Percentiles rank a stretch among this genome's conserved stretches.
Evolutionary conservation across 805 yeast species (phyloP).

Genomic region (Nakazawaea pomicola): DNA sequence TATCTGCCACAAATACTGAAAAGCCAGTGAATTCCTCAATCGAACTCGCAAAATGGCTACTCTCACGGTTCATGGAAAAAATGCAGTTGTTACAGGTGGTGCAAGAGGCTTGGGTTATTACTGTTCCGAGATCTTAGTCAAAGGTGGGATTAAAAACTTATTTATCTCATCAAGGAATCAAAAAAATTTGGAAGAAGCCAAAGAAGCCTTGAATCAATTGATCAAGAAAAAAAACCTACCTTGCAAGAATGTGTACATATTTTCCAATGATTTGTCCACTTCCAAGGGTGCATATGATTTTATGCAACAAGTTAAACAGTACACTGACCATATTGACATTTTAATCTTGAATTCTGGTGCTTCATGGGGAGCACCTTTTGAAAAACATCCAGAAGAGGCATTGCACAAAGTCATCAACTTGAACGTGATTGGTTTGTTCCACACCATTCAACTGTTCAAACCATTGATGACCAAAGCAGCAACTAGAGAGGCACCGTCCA

Average conservation of each 20-base stretch:
- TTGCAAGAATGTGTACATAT: slow-evolving; percentile 30
- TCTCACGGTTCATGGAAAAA: slow-evolving; percentile 47
- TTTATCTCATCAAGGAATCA: slow-evolving; percentile 62
- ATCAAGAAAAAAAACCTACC: slow-evolving; percentile 23
- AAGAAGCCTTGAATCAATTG: slow-evolving; percentile 24
- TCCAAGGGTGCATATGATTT: slow-evolving; percentile 44
- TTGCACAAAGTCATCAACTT: slow-evolving; percentile 58
- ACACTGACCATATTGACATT: slow-evolving; percentile 48
- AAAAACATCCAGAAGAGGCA: slow-evolving; percentile 55
- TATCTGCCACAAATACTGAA: too few relatives aligned
- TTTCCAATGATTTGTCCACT: slow-evolving; percentile 54
- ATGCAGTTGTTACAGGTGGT: slow-evolving; percentile 69
- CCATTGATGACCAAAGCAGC: slow-evolving; percentile 47
- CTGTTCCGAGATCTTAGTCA: slow-evolving; percentile 60
- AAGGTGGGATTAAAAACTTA: slow-evolving; percentile 57
- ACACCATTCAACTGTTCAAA: slow-evolving; percentile 56
- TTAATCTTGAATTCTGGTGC: slow-evolving; percentile 79
- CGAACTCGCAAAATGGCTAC: slow-evolving; percentile 1
- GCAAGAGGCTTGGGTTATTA: slow-evolving; percentile 69
- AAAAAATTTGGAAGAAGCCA: slow-evolving; percentile 58
- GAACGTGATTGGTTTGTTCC: slow-evolving; percentile 65
- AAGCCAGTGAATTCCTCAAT: too few relatives aligned
- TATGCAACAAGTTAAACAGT: slow-evolving; percentile 31
- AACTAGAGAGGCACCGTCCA: slow-evolving; percentile 49
- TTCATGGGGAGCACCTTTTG: slow-evolving; percentile 67